Evolutionary conservation across 176 grass and related monocot species (phyloP).

Genomic region (Areca catechu): DNA sequence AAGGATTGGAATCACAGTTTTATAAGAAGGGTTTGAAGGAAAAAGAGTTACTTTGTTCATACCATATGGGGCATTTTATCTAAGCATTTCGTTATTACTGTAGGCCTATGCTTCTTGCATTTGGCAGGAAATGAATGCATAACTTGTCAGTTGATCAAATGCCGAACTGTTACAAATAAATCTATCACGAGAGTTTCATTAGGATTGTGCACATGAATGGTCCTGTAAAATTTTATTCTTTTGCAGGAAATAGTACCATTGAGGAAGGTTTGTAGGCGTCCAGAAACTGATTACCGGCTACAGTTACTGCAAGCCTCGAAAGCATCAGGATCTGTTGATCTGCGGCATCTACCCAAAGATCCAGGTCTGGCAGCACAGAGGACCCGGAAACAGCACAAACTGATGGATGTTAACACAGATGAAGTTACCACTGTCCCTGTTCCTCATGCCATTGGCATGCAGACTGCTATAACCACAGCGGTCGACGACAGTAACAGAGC

Average conservation of each 20-base stretch:
- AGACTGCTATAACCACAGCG: not conserved
- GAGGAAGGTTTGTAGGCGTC: constrained; percentile 95
- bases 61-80: too few relatives aligned
- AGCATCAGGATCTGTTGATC: constrained; percentile 32
- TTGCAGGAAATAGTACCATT: constrained; percentile 93
- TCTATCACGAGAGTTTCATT: too few relatives aligned
- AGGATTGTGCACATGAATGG: too few relatives aligned
- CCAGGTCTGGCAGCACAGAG: constrained; percentile 23
- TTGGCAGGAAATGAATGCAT: too few relatives aligned
- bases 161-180: too few relatives aligned
- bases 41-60: too few relatives aligned
- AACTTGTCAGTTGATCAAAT: too few relatives aligned
- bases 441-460: constrained; percentile 5
- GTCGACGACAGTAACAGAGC: constrained; percentile 19
- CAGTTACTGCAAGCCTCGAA: constrained; percentile 79
- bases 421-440: constrained; percentile 29
- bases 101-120: too few relatives aligned
- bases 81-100: too few relatives aligned
- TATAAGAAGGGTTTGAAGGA: too few relatives aligned
- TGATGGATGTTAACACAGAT: constrained; percentile 72
- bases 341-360: constrained; percentile 22
- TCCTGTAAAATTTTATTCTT: not conserved
- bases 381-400: constrained; percentile 37
- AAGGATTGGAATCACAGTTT: too few relatives aligned
- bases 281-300: constrained; percentile 91